A percentile compares a stretch with the other conserved stretches of the same genome.
These are phyloP conservation scores for Tetracladium maxilliforme DNA, from an alignment of 2,329 filamentous ascomycete species.

Conservation along the genomic window DNA sequence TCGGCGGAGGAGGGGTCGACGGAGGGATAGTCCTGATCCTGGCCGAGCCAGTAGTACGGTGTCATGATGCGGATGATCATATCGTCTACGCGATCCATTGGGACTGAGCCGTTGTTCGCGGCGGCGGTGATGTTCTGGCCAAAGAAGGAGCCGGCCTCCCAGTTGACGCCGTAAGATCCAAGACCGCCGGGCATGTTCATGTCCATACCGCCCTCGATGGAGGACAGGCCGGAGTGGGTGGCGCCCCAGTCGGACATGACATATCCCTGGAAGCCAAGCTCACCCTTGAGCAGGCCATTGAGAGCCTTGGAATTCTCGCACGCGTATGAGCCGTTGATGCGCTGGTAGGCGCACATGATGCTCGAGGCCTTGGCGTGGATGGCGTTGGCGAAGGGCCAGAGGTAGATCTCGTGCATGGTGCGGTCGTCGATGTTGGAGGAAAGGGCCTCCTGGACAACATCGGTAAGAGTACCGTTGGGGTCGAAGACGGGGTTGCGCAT, in stretches of 20 bases:
- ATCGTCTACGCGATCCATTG: constrained; percentile 24
- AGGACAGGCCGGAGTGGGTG: constrained; percentile 22
- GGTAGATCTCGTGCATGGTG: constrained; percentile 61
- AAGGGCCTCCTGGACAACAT: constrained; percentile 36
- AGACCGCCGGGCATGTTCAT: constrained; percentile 34
- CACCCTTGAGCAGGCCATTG: constrained; percentile 32
- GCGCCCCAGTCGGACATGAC: constrained; percentile 28
- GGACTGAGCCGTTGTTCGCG: constrained; percentile 30
- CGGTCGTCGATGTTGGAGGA: constrained; percentile 54
- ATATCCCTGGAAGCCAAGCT: constrained; percentile 32
- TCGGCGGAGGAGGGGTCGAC: constrained; percentile 23
- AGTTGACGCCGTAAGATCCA: constrained; percentile 14
- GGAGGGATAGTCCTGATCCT: constrained; percentile 28
- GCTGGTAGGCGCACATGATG: constrained; percentile 44
- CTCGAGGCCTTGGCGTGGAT: constrained; percentile 50
- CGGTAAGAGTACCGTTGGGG: constrained; percentile 33
- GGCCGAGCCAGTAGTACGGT: constrained; percentile 32
- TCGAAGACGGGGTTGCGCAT: constrained; percentile 16
- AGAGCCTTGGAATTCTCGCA: constrained; percentile 32
- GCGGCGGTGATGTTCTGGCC: constrained; percentile 27
- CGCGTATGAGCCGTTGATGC: constrained; percentile 30
- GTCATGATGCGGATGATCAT: constrained; percentile 45
- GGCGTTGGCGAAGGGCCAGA: constrained; percentile 67
- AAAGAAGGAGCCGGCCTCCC: constrained; percentile 22
- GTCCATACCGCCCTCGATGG: constrained; percentile 29